A percentile compares a stretch with the other conserved stretches of the same genome.
Conservation (phyloP, 208 protist genomes). For the Crithidia brevicula region DNA sequence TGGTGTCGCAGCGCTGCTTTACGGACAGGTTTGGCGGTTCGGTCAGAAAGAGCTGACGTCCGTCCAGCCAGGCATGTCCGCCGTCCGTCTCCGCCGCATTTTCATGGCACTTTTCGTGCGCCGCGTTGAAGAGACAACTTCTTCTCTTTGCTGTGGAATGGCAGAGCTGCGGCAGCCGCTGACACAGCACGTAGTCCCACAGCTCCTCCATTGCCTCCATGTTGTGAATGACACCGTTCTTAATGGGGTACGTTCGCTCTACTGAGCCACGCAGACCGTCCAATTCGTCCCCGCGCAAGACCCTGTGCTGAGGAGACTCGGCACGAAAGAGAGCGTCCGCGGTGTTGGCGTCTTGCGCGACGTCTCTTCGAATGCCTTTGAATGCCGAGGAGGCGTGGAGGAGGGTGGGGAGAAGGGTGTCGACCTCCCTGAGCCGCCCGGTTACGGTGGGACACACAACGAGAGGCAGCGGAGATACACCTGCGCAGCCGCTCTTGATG, state of each 20-base stretch:
- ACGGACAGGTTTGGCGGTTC: slow-evolving; percentile 96
- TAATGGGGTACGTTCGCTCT: slow-evolving; percentile 93
- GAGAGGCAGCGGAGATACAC: slow-evolving; percentile 95
- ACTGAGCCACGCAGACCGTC: neutral
- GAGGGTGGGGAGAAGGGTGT: neutral
- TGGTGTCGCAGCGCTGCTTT: slow-evolving; percentile 90
- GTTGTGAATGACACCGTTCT: slow-evolving; percentile 96
- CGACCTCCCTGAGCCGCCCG: slow-evolving; percentile 89
- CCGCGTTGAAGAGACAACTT: neutral
- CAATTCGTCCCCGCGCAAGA: slow-evolving; percentile 25
- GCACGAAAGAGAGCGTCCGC: no score
- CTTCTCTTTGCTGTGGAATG: neutral
- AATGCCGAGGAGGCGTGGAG: neutral
- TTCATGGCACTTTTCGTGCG: neutral
- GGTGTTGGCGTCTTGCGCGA: neutral
- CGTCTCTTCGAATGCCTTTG: no score
- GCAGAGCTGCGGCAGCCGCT: slow-evolving; percentile 14
- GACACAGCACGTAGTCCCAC: slow-evolving; percentile 96
- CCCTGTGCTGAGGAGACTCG: neutral
- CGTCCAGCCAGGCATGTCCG: slow-evolving; percentile 10
- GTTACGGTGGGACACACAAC: slow-evolving; percentile 97
- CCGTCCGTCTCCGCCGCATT: neutral
- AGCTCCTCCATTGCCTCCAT: slow-evolving; percentile 98
- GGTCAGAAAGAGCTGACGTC: slow-evolving; percentile 91
- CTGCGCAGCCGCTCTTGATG: slow-evolving; percentile 98